Base-by-base conservation (phyloP, 1,284 basidiomycete species). In the Pseudozyma hubeiensis region DNA sequence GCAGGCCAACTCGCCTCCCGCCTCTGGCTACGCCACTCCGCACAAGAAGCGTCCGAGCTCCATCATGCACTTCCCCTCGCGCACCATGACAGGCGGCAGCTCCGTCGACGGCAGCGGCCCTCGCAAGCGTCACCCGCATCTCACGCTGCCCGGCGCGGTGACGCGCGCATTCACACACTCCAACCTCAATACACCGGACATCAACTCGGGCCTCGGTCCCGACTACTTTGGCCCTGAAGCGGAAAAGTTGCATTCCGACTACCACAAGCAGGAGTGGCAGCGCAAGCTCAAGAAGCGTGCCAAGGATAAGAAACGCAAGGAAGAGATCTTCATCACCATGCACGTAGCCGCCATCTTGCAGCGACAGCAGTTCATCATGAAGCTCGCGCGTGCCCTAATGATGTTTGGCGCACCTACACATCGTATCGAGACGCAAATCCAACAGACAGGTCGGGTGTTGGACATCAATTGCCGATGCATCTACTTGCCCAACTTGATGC, bases 341-440 rank as follows among this genome's bases (percentile, higher is more conserved):
- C 93, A 95, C 80, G 91, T 95, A 19, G 93, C 93, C 3, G 90
- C 91, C 61, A 91, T 95, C 72, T 87, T 95, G 49, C 90, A 91
- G 78, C 88, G 94, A 17, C 93, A 96, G 84, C 91, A 94, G 74
- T 96, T 96, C 86, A 88, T 97, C 64, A 86, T 95, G 83, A 96
- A 96, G 87, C 89, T 96, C 41, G 89, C 91, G 16, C 89, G 93
- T 47, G 90, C 93, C 8, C 89, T 97, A 87, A 95, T 96, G 93
- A 94, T 94, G 93, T 96, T 94, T 76, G 93, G 93, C 41, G 92
- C 91, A 3, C 93, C 94, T n/a, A 90, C 91, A 2, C 93, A 96
- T 84, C 90, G 93, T 48, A 88, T 96, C 47, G 92, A 91, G 81
- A 89, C 92, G 7, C 93, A 95, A 84, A 91, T 96, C 75, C 90